Evolutionary conservation across 768 basidiomycete genomes (phyloP), one percentile per base, ranked within the genome.

Genomic region (Suillus paluster): DNA sequence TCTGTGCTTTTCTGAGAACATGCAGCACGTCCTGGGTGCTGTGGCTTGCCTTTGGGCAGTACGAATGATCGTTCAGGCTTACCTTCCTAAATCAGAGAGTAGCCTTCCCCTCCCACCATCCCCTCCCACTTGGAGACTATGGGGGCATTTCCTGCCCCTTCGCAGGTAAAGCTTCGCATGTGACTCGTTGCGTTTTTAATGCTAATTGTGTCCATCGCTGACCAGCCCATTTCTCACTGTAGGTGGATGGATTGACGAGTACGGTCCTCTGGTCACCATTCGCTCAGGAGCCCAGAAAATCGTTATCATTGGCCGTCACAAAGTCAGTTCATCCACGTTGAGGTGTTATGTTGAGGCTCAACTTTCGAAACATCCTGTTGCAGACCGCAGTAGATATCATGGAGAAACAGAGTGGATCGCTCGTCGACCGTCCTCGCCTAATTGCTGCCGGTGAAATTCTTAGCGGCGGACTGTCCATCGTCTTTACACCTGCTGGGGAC

Each of bases 311-410:
- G 68, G 68, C 2, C 54, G 62, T 15, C 57, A 63, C 55, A 60
- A 70, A 15, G 68, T 65, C 55, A 11, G 68, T 57, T 34, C 23
- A 17, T 44, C 60, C 60, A 17, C 4, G 21, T n/a, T 12, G 38
- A 19, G 3, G 30, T 23, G 2, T 9, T 21, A 4, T 58, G 5
- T 38, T 14, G 81, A 80, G 0, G 74, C 81, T 3, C 79, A 83
- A 30, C 6, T 30, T 30, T 30, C 30, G 6, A 25, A 19, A 38
- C 2, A 78, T 84, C 55, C 79, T 82, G n/a, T 34, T 6, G 21
- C 75, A 86, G 69, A 81, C 81, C 2, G 84, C 86, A 0, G 74
- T 83, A 0, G 84, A 87, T 10, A 81, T 87, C 61, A 83, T 87
- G 84, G 86, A 87, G 69, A 83, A 83, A 50, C 82, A 86, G 65